These are phyloP conservation scores for Colletotrichum sp. DNA, from an alignment of 2,329 filamentous ascomycete genomes.

Conservation along the genomic window DNA sequence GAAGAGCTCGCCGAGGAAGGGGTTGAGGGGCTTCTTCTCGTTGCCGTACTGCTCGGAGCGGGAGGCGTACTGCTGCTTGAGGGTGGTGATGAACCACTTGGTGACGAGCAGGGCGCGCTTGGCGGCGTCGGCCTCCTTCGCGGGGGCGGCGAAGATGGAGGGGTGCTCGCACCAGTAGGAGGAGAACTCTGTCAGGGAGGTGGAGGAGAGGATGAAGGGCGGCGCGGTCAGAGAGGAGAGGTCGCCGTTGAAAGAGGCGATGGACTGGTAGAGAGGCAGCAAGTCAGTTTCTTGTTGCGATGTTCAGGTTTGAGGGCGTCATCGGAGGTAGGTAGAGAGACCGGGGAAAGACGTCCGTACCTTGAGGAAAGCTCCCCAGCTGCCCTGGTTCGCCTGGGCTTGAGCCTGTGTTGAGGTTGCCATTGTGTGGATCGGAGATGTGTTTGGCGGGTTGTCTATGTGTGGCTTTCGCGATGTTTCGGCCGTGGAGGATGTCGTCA, in stretches of 20 bases:
- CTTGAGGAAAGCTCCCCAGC: conserved; percentile 19
- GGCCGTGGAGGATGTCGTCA: not conserved
- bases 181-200: conserved; percentile 80
- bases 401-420: conserved; percentile 10
- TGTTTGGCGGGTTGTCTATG: not conserved
- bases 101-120: conserved; percentile 88
- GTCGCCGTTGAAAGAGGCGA: conserved; percentile 83
- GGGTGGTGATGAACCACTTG: conserved; percentile 93
- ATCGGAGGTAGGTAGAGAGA: not conserved
- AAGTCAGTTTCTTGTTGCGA: not conserved
- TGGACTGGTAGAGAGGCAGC: conserved; percentile 54
- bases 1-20: conserved; percentile 94
- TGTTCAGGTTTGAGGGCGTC: not conserved
- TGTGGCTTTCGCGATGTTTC: not conserved
- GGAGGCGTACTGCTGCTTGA: conserved; percentile 83
- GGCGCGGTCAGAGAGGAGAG: conserved; percentile 81
- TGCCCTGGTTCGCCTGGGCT: conserved; percentile 4
- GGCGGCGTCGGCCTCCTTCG: conserved; percentile 77
- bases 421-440: not conserved
- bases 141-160: conserved; percentile 79
- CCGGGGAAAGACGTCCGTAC: not conserved
- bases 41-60: conserved; percentile 82
- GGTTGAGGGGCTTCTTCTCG: conserved; percentile 98
- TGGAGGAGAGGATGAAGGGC: conserved; percentile 81
- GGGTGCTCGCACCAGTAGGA: conserved; percentile 86